Percentiles rank a stretch among this genome's conserved stretches.
Evolutionary conservation across 2,329 filamentous ascomycete species (phyloP).

Genomic region (Podosphaera fusca): DNA sequence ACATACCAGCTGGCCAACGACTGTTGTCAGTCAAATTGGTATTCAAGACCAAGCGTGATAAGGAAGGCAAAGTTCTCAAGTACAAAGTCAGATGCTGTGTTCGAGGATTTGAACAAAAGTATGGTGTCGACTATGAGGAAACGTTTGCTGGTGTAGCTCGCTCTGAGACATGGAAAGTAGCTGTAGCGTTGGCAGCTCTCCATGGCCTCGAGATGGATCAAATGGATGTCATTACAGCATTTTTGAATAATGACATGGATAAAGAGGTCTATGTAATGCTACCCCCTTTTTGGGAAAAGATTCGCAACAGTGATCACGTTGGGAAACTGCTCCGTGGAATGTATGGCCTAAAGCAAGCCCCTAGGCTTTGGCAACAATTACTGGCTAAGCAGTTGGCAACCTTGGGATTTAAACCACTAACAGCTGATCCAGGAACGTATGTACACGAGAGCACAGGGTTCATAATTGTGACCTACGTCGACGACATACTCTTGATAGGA

Average conservation of each 20-base stretch:
- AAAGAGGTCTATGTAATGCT: no score
- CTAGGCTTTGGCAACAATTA: neutral
- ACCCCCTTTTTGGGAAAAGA: no score
- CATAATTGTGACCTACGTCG: neutral
- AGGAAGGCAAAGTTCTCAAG: neutral
- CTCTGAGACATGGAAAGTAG: no score
- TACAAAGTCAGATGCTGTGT: neutral
- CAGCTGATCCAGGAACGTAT: neutral
- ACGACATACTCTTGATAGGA: slow-evolving; percentile 1
- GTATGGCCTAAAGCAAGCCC: neutral
- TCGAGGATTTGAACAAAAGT: neutral
- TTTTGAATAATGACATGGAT: no score
- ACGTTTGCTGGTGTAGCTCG: slow-evolving; percentile 1
- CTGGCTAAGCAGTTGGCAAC: neutral
- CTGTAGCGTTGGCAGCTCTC: no score
- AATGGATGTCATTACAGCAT: no score
- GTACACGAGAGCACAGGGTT: neutral
- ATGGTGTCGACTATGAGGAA: neutral
- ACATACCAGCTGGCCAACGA: neutral
- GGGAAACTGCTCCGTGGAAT: no score
- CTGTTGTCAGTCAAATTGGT: neutral
- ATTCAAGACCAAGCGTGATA: slow-evolving; percentile 1
- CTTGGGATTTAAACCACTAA: neutral
- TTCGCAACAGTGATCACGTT: no score
- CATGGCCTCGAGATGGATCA: no score